Conservation (phyloP, 306 rosid genomes). For the Fragaria iinumae region DNA sequence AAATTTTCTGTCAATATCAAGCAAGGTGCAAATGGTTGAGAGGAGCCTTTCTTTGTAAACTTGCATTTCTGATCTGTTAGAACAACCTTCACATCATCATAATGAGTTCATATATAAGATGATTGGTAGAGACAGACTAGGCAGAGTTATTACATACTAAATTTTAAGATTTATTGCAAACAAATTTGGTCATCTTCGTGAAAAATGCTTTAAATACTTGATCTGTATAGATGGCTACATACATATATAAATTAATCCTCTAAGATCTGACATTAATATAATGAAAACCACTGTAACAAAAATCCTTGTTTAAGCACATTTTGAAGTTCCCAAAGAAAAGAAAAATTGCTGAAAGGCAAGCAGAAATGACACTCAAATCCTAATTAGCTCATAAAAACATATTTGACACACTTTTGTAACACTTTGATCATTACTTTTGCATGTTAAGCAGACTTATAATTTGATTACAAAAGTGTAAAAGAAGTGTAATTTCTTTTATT, state of each 20-base stretch:
- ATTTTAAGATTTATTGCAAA: neutral
- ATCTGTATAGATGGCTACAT: neutral
- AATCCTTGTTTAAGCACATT: neutral
- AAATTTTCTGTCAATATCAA: slow-evolving; percentile 39
- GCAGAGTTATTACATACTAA: neutral
- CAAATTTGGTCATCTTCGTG: neutral
- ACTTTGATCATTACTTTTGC: neutral
- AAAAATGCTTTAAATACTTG: neutral
- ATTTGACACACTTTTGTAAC: neutral
- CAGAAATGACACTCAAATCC: neutral
- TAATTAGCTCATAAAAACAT: neutral
- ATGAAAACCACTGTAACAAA: neutral
- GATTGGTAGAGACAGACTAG: neutral
- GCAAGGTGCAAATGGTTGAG: slow-evolving; percentile 30
- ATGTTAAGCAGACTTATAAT: too few relatives aligned
- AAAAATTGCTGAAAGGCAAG: neutral
- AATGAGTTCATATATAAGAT: neutral
- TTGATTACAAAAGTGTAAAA: neutral
- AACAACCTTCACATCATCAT: slow-evolving; percentile 47
- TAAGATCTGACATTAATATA: neutral
- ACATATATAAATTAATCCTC: neutral
- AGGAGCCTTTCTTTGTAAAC: slow-evolving; percentile 24
- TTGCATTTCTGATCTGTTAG: slow-evolving; percentile 29
- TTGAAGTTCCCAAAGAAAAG: neutral
- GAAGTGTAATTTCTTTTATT: neutral